Evolutionary conservation across 345 rosid genomes (phyloP).

Genomic region (Syzygium jambos): DNA sequence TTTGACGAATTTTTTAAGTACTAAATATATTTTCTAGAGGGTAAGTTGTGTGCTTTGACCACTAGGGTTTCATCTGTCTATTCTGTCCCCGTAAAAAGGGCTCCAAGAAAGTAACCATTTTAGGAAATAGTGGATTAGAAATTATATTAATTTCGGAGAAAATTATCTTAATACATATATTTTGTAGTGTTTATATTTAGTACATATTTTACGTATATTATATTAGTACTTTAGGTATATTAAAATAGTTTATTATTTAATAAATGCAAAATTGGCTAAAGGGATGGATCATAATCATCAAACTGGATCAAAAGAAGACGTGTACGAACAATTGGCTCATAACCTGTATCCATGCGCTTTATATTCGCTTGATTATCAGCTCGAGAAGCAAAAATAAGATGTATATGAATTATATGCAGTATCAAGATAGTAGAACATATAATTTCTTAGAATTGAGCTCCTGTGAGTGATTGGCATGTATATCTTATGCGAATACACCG

Average conservation of each 20-base stretch:
- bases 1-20: background rate
- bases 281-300: background rate
- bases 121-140: background rate
- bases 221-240: background rate
- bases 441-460: too few species aligned
- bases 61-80: background rate
- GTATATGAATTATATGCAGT: too few species aligned
- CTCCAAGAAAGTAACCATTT: background rate
- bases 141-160: background rate
- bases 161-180: background rate
- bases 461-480: too few species aligned
- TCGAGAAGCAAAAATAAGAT: too few species aligned
- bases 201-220: background rate
- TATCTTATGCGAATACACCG: too few species aligned
- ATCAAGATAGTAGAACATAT: too few species aligned
- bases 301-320: background rate
- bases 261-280: background rate
- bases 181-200: background rate
- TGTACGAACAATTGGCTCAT: background rate
- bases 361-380: too few species aligned
- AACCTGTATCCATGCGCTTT: too few species aligned
- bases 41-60: background rate
- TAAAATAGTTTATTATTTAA: background rate
- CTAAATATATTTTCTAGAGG: background rate
- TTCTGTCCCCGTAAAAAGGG: background rate